These are phyloP conservation scores for Rubroboletus pulcherrimus DNA, from an alignment of 768 basidiomycete genomes.

Conservation along the genomic window DNA sequence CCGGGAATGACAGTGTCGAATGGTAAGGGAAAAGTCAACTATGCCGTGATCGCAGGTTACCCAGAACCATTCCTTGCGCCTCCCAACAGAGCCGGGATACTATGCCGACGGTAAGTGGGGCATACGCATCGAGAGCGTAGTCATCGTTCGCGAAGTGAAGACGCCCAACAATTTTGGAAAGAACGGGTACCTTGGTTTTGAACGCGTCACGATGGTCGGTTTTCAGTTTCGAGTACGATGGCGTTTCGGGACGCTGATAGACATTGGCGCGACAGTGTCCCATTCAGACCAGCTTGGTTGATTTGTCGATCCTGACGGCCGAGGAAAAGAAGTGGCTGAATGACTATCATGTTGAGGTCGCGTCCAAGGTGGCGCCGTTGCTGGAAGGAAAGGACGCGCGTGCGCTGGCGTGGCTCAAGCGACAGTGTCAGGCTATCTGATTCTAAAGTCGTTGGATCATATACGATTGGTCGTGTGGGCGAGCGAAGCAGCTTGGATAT, in stretches of 20 bases:
- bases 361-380: constrained; percentile 50
- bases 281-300: constrained; percentile 81
- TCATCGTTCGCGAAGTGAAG: constrained; percentile 66
- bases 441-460: background rate
- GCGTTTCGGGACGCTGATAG: background rate
- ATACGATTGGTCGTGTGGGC: background rate
- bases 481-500: background rate
- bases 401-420: constrained; percentile 24
- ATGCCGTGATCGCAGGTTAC: background rate
- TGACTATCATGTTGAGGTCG: constrained; percentile 73
- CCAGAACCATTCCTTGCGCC: background rate
- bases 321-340: constrained; percentile 84
- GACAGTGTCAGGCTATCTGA: constrained; percentile 14
- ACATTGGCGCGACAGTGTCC: constrained; percentile 49
- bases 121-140: constrained; percentile 89
- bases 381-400: constrained; percentile 39
- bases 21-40: constrained; percentile 32
- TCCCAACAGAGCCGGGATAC: constrained; percentile 73
- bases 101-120: constrained; percentile 90
- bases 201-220: constrained; percentile 82
- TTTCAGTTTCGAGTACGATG: background rate
- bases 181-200: constrained; percentile 79
- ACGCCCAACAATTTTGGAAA: constrained; percentile 80
- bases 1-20: constrained; percentile 91
- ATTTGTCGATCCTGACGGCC: constrained; percentile 53